Evolutionary conservation across 768 basidiomycete species (phyloP), one percentile per base, ranked within the genome.

Genomic region (Mycena alexandri): DNA sequence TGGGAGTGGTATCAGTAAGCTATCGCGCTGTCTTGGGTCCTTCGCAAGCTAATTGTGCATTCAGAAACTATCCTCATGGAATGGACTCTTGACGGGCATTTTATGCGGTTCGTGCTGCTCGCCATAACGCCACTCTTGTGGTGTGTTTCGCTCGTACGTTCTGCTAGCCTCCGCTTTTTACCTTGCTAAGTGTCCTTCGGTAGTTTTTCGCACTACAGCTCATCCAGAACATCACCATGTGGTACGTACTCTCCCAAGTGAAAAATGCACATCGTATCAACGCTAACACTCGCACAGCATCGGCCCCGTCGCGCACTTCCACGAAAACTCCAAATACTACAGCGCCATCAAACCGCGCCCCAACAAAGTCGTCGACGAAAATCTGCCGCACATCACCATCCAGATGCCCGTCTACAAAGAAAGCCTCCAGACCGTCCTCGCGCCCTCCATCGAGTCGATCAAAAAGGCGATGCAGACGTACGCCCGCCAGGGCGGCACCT

Each of bases 391-490:
- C 72, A 83, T 94, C 38, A 92, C 92, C 0, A 88, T 96, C 62
- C 89, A 95, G 78, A 88, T 96, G 87, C 85, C 94, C 0, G 93
- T 95, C 29, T 95, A 94, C 82, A 95, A 94, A 71, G 93, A 94
- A 75, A 87, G 87, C 69, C 78, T 94, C 34, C 85, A 88, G 33
- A 78, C 85, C 42, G 92, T 92, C 0, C 85, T 94, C 86, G 79
- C 86, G 0, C 93, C 93, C 0, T 91, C 90, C 7, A 89, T 95
- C 55, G 84, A 88, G 58, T 89, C 88, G 0, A 75, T 94, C 69
- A 94, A 94, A 75, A 88, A 88, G 76, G 93, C 93, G 0, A 93
- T 94, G 88, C 91, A 93, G 78, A 93, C 92, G 1, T 93, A 94
- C 75, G 93, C 93, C 1, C 84, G 93, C 1, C 94, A 95, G 75